These are phyloP conservation scores for Basipetospora chlamydospora DNA, from an alignment of 2,329 filamentous ascomycete genomes.

Conservation along the genomic window DNA sequence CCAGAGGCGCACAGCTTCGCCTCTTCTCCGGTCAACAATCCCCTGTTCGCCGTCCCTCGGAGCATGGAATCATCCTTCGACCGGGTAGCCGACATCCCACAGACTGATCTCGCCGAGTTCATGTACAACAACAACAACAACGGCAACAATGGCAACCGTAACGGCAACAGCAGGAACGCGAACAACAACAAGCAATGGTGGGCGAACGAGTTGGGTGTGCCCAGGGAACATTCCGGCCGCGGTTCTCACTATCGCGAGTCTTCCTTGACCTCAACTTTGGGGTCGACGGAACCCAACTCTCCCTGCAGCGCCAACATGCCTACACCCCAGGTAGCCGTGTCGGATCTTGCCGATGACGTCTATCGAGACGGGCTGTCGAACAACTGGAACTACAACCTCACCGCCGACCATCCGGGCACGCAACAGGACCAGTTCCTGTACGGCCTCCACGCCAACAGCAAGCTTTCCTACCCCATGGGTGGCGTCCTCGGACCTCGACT, in stretches of 20 bases:
- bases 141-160: background rate
- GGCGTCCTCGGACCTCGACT: background rate
- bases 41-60: constrained; percentile 1
- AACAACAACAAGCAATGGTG: constrained; percentile 2
- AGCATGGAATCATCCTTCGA: constrained; percentile 5
- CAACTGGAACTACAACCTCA: constrained; percentile 5
- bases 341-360: constrained; percentile 31
- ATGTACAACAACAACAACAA: too few relatives aligned
- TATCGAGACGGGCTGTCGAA: constrained; percentile 25
- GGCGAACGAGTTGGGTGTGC: background rate
- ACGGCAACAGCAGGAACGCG: background rate
- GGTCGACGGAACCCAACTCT: constrained; percentile 44
- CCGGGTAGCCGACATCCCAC: constrained; percentile 1
- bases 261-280: constrained; percentile 41
- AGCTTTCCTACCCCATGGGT: constrained; percentile 28
- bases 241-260: constrained; percentile 40
- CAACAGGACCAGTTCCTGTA: constrained; percentile 3
- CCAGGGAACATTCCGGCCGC: background rate
- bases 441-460: constrained; percentile 17
- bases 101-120: constrained; percentile 2
- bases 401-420: background rate
- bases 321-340: constrained; percentile 43
- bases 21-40: background rate
- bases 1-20: background rate
- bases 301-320: constrained; percentile 40